These are phyloP conservation scores for Agaricus sinodeliciosus DNA, from an alignment of 768 basidiomycete species.

Conservation along the genomic window DNA sequence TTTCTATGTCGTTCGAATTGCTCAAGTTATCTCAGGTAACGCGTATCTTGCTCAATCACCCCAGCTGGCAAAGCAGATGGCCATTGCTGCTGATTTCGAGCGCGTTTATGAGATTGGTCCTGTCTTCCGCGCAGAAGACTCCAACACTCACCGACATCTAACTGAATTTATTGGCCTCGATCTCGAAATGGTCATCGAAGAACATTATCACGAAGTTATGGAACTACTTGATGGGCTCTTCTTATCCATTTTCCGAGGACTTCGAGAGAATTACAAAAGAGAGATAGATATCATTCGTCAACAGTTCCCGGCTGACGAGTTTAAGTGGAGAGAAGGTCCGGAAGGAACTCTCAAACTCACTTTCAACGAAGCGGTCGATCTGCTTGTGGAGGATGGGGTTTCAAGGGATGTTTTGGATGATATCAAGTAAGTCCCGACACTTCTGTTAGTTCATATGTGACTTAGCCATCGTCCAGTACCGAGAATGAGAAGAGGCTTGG, in stretches of 20 bases:
- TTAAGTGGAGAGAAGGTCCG: constrained; percentile 88
- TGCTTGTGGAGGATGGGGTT: constrained; percentile 84
- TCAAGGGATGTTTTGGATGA: constrained; percentile 77
- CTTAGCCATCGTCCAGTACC: constrained; percentile 47
- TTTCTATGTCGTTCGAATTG: background rate
- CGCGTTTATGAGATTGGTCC: constrained; percentile 95
- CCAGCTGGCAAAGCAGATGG: constrained; percentile 98
- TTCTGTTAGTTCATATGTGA: background rate
- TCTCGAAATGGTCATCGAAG: constrained; percentile 98
- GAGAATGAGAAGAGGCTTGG: constrained; percentile 95
- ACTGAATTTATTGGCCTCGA: constrained; percentile 99
- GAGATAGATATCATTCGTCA: constrained; percentile 79
- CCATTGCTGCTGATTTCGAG: constrained; percentile 97
- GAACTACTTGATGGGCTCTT: constrained; percentile 87
- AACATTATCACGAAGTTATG: constrained; percentile 97
- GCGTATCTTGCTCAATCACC: constrained; percentile 97
- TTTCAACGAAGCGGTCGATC: constrained; percentile 82
- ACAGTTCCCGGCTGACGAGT: constrained; percentile 95
- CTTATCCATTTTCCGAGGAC: constrained; percentile 77
- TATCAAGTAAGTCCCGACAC: constrained; percentile 57
- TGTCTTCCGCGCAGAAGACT: constrained; percentile 96
- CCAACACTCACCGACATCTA: constrained; percentile 95
- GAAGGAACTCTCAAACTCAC: constrained; percentile 83
- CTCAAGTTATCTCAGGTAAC: constrained; percentile 40
- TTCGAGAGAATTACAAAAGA: constrained; percentile 66